A percentile compares a stretch with the other conserved stretches of the same genome.
Evolutionary conservation across 2,329 filamentous ascomycete genomes (phyloP).

Genomic region (Clarireedia hainanense): DNA sequence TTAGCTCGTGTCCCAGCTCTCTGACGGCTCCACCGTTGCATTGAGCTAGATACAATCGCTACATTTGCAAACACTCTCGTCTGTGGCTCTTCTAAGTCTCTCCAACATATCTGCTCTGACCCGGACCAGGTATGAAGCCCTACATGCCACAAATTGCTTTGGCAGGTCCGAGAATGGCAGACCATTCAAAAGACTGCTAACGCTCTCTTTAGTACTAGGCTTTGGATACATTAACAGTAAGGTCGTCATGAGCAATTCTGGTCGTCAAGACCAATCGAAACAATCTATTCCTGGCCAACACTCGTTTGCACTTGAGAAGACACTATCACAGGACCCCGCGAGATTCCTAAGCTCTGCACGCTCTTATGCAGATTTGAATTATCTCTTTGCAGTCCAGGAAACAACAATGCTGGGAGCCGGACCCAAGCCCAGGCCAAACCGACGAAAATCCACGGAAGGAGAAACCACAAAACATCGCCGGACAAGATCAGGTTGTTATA

Average conservation of each 20-base stretch:
- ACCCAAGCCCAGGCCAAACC: conserved; percentile 23
- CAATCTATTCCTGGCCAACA: conserved; percentile 3
- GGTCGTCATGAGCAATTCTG: background rate
- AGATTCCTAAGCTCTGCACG: conserved; percentile 4
- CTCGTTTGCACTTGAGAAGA: background rate
- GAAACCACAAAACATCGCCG: conserved; percentile 77
- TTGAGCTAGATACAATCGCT: background rate
- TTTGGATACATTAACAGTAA: no score
- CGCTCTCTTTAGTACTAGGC: no score
- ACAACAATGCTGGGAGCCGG: conserved; percentile 17
- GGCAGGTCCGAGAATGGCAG: background rate
- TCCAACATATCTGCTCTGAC: no score
- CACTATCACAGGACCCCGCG: background rate
- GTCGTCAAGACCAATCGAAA: background rate
- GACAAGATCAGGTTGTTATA: conserved; percentile 89
- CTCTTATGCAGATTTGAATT: conserved; percentile 20
- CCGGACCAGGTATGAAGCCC: no score
- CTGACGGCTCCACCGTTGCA: background rate
- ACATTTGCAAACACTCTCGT: background rate
- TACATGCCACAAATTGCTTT: background rate
- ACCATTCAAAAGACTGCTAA: no score
- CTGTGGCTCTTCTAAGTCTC: background rate
- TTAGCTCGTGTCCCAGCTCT: background rate
- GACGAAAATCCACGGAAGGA: conserved; percentile 24
- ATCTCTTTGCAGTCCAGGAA: conserved; percentile 26